Percentiles rank a stretch among this genome's conserved stretches.
phyloP scores from a whole-genome alignment of 352 stramenopile genomes.

The Thraustotheca clavata region DNA sequence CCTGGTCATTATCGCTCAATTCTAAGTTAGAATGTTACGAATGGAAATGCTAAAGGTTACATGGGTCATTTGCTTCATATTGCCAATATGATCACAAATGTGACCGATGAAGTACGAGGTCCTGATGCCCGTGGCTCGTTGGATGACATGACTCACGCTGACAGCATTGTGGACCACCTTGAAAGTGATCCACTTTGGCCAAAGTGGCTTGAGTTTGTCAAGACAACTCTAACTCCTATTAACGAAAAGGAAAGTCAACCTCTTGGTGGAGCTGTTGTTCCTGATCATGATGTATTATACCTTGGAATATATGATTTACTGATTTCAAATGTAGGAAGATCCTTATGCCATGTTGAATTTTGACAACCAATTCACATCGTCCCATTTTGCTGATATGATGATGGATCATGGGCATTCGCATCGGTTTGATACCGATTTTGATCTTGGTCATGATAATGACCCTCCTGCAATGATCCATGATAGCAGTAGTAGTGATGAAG shows the following conservation, averaged over 20 bases:
- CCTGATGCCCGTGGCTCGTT: slow-evolving; percentile 51
- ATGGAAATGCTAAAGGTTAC: slow-evolving; percentile 68
- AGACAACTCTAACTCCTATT: slow-evolving; percentile 53
- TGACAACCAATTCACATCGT: slow-evolving; percentile 68
- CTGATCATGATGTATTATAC: slow-evolving; percentile 20
- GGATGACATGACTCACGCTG: slow-evolving; percentile 80
- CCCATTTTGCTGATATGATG: slow-evolving; percentile 74
- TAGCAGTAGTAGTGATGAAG: slow-evolving; percentile 77
- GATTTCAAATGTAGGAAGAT: slow-evolving; percentile 34
- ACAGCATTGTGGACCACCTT: slow-evolving; percentile 70
- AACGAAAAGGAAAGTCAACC: slow-evolving; percentile 73
- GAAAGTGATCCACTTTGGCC: slow-evolving; percentile 72
- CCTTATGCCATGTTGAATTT: slow-evolving; percentile 63
- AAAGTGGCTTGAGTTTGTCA: slow-evolving; percentile 71
- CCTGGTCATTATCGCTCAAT: slow-evolving; percentile 1
- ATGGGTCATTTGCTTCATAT: slow-evolving; percentile 78
- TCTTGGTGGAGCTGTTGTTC: slow-evolving; percentile 55
- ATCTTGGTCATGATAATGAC: slow-evolving; percentile 52
- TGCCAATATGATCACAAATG: slow-evolving; percentile 77
- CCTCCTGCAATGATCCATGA: slow-evolving; percentile 81
- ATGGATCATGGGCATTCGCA: slow-evolving; percentile 42
- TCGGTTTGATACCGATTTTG: slow-evolving; percentile 67
- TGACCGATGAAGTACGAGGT: slow-evolving; percentile 64
- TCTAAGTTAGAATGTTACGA: slow-evolving; percentile 19
- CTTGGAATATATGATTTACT: neutral